Percentiles rank a stretch among this genome's conserved stretches.
Evolutionary conservation across 179 eudicot species (phyloP).

Genomic region (Camellia oleifera): DNA sequence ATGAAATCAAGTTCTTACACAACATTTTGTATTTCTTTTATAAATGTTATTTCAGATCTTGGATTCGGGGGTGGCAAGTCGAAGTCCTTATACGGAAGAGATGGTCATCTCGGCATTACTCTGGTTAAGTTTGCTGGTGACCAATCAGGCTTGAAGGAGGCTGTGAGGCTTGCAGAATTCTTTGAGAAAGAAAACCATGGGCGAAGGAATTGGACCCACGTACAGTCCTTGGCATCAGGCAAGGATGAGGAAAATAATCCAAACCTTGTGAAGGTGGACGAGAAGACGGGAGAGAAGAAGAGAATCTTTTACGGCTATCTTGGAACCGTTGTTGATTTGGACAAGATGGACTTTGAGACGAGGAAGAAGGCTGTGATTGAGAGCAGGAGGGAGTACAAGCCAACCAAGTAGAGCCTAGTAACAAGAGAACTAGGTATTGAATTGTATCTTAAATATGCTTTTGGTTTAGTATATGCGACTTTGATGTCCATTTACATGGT

Average conservation of each 20-base stretch:
- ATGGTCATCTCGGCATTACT: slow-evolving; percentile 77
- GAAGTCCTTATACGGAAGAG: slow-evolving; percentile 71
- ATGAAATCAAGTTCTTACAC: slow-evolving; percentile 7
- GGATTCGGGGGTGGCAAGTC: slow-evolving; percentile 84
- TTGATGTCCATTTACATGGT: not conserved
- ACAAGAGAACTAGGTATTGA: not conserved
- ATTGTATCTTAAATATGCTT: not conserved
- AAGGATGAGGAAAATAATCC: slow-evolving; percentile 70
- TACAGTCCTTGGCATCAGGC: slow-evolving; percentile 44
- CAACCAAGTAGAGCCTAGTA: slow-evolving; percentile 23
- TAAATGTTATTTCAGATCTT: slow-evolving; percentile 46
- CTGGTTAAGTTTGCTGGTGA: slow-evolving; percentile 69
- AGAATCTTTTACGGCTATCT: slow-evolving; percentile 80
- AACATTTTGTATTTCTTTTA: not conserved
- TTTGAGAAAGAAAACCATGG: slow-evolving; percentile 80
- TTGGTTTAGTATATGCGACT: not conserved
- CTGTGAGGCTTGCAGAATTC: slow-evolving; percentile 61
- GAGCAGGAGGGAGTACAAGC: slow-evolving; percentile 58
- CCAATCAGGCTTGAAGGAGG: slow-evolving; percentile 73
- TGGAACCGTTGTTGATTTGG: slow-evolving; percentile 68
- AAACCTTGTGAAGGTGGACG: slow-evolving; percentile 59
- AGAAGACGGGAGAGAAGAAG: slow-evolving; percentile 67
- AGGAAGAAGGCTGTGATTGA: slow-evolving; percentile 67
- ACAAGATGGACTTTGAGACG: slow-evolving; percentile 68
- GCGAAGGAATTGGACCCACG: slow-evolving; percentile 66